A percentile compares a stretch with the other conserved stretches of the same genome.
phyloP scores from a whole-genome alignment of 371 early-diverging fungal species.

The Blakeslea trispora region DNA sequence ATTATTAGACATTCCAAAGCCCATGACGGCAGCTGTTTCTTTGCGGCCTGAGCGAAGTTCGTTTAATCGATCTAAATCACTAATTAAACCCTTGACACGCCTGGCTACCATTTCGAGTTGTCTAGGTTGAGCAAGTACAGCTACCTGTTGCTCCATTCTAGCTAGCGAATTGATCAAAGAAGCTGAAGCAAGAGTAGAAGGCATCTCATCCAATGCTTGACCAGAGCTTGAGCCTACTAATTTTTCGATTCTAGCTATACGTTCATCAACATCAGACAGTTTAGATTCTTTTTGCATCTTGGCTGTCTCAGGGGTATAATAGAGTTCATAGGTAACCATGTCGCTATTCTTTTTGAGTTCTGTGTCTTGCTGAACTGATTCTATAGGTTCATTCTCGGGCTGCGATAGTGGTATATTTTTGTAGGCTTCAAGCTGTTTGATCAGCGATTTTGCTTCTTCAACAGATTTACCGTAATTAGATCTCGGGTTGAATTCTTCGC shows the following conservation, averaged over 20 bases:
- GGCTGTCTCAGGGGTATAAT: constrained; percentile 71
- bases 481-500: constrained; percentile 21
- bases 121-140: constrained; percentile 76
- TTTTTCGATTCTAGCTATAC: constrained; percentile 79
- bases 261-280: constrained; percentile 71
- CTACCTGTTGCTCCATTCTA: constrained; percentile 79
- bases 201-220: constrained; percentile 55
- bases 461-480: constrained; percentile 36
- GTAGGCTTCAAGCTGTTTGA: constrained; percentile 68
- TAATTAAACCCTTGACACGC: constrained; percentile 69
- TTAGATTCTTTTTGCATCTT: constrained; percentile 62
- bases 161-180: constrained; percentile 71
- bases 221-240: constrained; percentile 74
- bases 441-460: constrained; percentile 62
- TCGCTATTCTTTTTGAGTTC: constrained; percentile 34
- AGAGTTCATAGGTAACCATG: constrained; percentile 78
- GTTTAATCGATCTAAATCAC: constrained; percentile 76
- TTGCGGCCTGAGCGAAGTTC: constrained; percentile 61
- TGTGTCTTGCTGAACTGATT: constrained; percentile 14
- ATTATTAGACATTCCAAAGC: constrained; percentile 21
- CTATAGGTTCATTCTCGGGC: constrained; percentile 14
- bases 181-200: constrained; percentile 36
- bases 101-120: constrained; percentile 75
- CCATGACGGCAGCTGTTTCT: constrained; percentile 37
- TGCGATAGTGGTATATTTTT: constrained; percentile 33